phyloP scores from a whole-genome alignment of 345 rosid species.

The Boechera retrofracta region DNA sequence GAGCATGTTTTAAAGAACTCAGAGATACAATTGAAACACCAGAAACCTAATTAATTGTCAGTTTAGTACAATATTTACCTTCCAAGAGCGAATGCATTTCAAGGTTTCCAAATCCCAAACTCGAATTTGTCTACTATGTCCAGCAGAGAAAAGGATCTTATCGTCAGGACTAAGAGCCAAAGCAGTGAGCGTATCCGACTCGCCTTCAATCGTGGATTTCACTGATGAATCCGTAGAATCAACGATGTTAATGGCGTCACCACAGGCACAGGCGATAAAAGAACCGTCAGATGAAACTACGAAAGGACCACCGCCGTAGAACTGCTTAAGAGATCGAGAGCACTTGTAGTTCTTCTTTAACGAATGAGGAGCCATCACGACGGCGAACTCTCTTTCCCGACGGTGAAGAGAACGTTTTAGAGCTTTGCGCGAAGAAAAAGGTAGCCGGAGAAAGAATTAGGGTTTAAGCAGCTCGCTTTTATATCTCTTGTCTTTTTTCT shows the following conservation, averaged over 20 bases:
- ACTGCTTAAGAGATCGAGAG: slow-evolving; percentile 73
- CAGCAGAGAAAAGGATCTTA: slow-evolving; percentile 86
- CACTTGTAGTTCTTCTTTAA: slow-evolving; percentile 74
- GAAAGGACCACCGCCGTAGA: slow-evolving; percentile 91
- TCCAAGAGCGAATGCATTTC: slow-evolving; percentile 90
- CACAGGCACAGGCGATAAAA: slow-evolving; percentile 79
- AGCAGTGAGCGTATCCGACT: slow-evolving; percentile 72
- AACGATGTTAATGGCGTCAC: slow-evolving; percentile 78
- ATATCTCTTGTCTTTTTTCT: background rate
- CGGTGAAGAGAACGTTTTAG: slow-evolving; percentile 18
- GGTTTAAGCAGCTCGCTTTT: slow-evolving; percentile 41
- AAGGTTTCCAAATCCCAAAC: slow-evolving; percentile 85
- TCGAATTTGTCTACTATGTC: slow-evolving; percentile 85
- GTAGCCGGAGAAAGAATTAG: slow-evolving; percentile 25
- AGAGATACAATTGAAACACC: background rate
- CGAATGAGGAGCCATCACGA: slow-evolving; percentile 52
- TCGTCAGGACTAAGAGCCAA: slow-evolving; percentile 81
- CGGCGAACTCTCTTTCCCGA: slow-evolving; percentile 2
- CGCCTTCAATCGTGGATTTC: slow-evolving; percentile 70
- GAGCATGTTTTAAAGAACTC: background rate
- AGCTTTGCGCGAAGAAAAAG: slow-evolving; percentile 27
- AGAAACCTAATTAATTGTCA: background rate
- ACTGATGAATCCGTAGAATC: slow-evolving; percentile 61
- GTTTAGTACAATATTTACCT: slow-evolving; percentile 49
- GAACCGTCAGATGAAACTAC: slow-evolving; percentile 78